Evolutionary conservation across 108 stramenopile genomes (phyloP).

Genomic region (Aureococcus anophagefferens): DNA sequence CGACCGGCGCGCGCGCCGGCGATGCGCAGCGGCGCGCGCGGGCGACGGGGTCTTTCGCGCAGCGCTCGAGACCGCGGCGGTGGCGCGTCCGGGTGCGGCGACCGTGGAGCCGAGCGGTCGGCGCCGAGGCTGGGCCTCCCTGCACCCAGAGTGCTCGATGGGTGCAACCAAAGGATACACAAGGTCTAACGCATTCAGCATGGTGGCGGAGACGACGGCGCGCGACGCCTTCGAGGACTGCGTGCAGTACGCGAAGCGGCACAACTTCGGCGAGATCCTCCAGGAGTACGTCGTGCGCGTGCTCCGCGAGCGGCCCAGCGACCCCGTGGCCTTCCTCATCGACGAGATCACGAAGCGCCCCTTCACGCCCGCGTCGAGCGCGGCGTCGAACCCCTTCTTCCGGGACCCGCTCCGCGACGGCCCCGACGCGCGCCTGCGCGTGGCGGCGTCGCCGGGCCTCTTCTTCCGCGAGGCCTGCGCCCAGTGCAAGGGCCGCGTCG

Average conservation of each 20-base stretch:
- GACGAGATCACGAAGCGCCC: neutral
- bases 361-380: neutral
- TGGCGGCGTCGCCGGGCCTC: neutral
- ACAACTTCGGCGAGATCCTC: neutral
- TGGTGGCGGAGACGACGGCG: neutral
- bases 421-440: neutral
- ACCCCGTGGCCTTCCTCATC: slow-evolving; percentile 7
- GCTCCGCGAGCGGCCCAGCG: neutral
- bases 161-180: no score
- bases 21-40: no score
- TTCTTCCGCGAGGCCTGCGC: no score
- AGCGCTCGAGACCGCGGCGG: no score
- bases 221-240: neutral
- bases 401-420: neutral
- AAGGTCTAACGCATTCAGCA: no score
- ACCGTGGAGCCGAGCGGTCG: no score
- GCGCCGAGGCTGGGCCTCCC: no score
- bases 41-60: no score
- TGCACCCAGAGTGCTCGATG: no score
- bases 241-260: neutral
- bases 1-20: no score
- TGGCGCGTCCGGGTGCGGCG: no score
- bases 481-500: no score
- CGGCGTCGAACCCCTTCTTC: neutral
- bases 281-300: slow-evolving; percentile 4